phyloP scores from a whole-genome alignment of 2,329 filamentous ascomycete genomes.

The Colletotrichum phormii region DNA sequence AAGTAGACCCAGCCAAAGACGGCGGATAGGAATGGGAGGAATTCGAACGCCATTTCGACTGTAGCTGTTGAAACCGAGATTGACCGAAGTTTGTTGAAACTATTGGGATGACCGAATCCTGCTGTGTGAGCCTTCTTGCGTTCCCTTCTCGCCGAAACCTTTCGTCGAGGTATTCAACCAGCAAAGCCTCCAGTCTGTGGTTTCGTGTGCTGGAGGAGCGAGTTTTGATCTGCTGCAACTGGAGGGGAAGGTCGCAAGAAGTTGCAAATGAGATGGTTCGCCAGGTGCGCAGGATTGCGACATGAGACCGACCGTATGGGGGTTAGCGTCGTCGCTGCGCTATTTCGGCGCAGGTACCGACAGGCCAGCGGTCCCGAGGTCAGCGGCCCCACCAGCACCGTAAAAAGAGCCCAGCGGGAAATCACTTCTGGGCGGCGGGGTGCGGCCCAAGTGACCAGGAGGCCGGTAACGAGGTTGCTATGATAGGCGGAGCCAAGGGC shows the following conservation, averaged over 20 bases:
- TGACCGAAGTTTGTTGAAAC: not conserved
- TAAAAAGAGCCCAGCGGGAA: not conserved
- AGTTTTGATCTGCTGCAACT: not conserved
- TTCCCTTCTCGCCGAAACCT: not conserved
- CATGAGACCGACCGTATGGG: constrained; percentile 2
- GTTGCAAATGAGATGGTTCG: not conserved
- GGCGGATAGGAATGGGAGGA: constrained; percentile 64
- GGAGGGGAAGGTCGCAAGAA: not conserved
- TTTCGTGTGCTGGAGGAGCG: not conserved
- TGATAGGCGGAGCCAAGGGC: not conserved
- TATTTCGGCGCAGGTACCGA: not conserved
- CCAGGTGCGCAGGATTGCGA: constrained; percentile 15
- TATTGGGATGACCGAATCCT: not conserved
- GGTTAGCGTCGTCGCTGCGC: constrained; percentile 20
- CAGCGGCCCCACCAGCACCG: not conserved
- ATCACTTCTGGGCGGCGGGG: constrained; percentile 8
- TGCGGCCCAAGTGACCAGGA: not conserved
- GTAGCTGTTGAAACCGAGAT: not conserved
- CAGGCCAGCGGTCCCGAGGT: not conserved
- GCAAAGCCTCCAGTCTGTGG: constrained; percentile 10
- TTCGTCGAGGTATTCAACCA: not conserved
- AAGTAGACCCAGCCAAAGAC: constrained; percentile 83
- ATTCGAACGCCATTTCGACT: constrained; percentile 42
- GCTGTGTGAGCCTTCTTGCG: not conserved
- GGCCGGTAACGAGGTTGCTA: constrained; percentile 22